Conservation (phyloP, 2,329 filamentous ascomycete genomes). For the Penicillium paneum region DNA sequence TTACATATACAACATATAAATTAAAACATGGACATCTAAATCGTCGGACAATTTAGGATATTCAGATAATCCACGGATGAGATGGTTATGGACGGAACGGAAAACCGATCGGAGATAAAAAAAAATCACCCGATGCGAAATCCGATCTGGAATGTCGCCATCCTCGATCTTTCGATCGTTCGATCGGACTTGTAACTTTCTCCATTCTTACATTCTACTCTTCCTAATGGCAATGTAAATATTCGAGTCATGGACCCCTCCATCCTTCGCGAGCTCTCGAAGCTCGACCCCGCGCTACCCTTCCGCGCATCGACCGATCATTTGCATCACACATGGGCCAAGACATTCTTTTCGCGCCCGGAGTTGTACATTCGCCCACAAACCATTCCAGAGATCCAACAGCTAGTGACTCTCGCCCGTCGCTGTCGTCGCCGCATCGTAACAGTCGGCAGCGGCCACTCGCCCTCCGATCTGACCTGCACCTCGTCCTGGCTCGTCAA, state of each 20-base stretch:
- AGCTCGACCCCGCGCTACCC: conserved; percentile 61
- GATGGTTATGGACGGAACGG: not conserved
- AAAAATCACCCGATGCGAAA: not conserved
- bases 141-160: conserved; percentile 14
- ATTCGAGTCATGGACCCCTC: conserved; percentile 41
- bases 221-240: not conserved
- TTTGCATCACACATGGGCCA: conserved; percentile 88
- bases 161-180: conserved; percentile 5
- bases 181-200: not conserved
- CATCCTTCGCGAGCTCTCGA: conserved; percentile 55
- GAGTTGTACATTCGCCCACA: conserved; percentile 88
- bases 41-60: not conserved
- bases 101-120: not conserved
- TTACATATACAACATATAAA: not conserved
- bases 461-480: conserved; percentile 86
- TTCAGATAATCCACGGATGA: not conserved
- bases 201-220: not conserved
- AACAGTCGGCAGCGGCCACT: conserved; percentile 87
- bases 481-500: conserved; percentile 94
- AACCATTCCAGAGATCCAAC: conserved; percentile 75
- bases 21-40: not conserved
- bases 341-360: conserved; percentile 82
- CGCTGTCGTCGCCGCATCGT: conserved; percentile 77
- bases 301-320: conserved; percentile 74
- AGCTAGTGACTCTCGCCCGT: conserved; percentile 75